A percentile compares a stretch with the other conserved stretches of the same genome.
These are phyloP conservation scores for Nymphaea thermarum DNA, from an alignment of 164 flowering plant genomes.

Conservation along the genomic window DNA sequence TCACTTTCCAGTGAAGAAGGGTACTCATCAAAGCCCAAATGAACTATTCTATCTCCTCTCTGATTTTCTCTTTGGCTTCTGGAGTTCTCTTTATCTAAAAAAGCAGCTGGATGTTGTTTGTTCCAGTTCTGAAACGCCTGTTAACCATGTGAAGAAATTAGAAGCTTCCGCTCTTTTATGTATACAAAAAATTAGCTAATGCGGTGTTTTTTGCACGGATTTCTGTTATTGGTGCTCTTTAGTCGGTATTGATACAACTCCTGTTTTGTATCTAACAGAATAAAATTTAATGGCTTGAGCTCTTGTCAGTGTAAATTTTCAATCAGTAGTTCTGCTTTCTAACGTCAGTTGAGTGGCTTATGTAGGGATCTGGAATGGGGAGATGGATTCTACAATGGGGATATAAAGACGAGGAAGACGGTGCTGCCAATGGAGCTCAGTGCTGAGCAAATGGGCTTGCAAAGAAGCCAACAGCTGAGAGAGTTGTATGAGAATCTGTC, in stretches of 20 bases:
- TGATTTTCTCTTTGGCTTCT: neutral
- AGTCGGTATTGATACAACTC: no score
- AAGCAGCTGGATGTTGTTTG: neutral
- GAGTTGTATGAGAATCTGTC: slow-evolving; percentile 70
- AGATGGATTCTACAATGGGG: slow-evolving; percentile 93
- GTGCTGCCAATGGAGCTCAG: slow-evolving; percentile 46
- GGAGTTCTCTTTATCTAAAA: neutral
- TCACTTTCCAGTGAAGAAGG: slow-evolving; percentile 24
- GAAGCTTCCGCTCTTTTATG: no score
- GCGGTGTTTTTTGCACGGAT: no score
- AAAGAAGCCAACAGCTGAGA: slow-evolving; percentile 76
- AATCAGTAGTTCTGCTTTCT: no score
- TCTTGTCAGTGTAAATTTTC: no score
- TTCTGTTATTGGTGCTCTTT: no score
- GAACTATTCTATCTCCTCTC: neutral
- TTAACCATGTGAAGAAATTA: neutral
- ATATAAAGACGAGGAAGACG: slow-evolving; percentile 87
- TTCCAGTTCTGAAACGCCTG: neutral
- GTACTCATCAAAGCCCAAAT: neutral
- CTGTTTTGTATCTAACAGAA: no score
- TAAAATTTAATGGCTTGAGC: no score
- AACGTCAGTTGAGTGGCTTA: neutral
- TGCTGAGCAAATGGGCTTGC: slow-evolving; percentile 51
- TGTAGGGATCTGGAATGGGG: slow-evolving; percentile 73
- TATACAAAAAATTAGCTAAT: no score